Evolutionary conservation across 352 stramenopile species (phyloP).

Genomic region (Phytophthora ramorum): DNA sequence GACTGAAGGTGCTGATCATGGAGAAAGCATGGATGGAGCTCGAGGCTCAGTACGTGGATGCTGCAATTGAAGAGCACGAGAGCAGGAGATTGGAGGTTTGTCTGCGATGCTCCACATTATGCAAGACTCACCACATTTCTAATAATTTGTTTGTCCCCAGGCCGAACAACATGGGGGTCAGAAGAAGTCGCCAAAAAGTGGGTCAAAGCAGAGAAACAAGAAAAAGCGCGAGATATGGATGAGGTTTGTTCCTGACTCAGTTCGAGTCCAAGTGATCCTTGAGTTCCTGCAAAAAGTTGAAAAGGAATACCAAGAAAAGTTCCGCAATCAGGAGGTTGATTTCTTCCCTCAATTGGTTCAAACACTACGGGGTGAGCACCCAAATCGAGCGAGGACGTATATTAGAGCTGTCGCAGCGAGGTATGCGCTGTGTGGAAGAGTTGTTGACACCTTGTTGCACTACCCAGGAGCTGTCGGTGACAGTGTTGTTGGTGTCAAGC

Average conservation of each 20-base stretch:
- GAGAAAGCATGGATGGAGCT: slow-evolving; percentile 59
- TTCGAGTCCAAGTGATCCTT: slow-evolving; percentile 47
- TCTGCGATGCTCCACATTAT: background rate
- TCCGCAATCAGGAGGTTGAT: slow-evolving; percentile 65
- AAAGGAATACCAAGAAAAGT: slow-evolving; percentile 40
- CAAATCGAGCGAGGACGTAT: slow-evolving; percentile 63
- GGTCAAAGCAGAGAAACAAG: slow-evolving; percentile 24
- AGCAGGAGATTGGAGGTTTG: slow-evolving; percentile 43
- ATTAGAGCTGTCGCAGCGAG: slow-evolving; percentile 54
- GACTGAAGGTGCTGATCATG: slow-evolving; percentile 44
- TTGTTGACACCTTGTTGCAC: slow-evolving; percentile 40
- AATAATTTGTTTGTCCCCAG: slow-evolving; percentile 6
- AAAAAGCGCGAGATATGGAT: slow-evolving; percentile 49
- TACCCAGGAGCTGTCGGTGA: slow-evolving; percentile 55
- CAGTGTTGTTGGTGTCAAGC: slow-evolving; percentile 28
- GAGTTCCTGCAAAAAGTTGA: slow-evolving; percentile 52
- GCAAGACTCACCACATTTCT: no score
- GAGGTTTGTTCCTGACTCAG: slow-evolving; percentile 45
- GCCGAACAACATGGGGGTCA: slow-evolving; percentile 15
- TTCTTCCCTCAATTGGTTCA: slow-evolving; percentile 73
- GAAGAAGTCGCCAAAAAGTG: slow-evolving; percentile 32
- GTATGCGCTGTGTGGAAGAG: slow-evolving; percentile 49
- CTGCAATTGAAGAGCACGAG: slow-evolving; percentile 52
- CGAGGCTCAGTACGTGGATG: slow-evolving; percentile 59
- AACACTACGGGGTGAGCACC: slow-evolving; percentile 61